Conservation (phyloP, 805 yeast species). For the Ogataea ramenticola region DNA sequence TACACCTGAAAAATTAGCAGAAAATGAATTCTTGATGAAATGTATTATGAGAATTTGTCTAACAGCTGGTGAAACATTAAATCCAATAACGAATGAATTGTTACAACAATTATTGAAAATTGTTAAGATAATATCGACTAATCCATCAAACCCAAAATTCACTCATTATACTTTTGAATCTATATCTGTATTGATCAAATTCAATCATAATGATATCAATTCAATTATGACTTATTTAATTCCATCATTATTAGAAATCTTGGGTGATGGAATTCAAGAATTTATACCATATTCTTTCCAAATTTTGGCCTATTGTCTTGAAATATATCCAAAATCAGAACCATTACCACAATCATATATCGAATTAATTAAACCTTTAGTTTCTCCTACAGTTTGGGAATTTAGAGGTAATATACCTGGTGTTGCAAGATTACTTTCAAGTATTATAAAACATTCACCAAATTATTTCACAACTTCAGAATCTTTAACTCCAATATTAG, state of each 20-base stretch:
- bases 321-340: constrained; percentile 39
- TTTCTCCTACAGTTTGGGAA: constrained; percentile 94
- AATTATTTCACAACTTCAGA: constrained; percentile 29
- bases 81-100: constrained; percentile 35
- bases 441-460: constrained; percentile 49
- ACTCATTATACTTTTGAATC: constrained; percentile 89
- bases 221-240: constrained; percentile 46
- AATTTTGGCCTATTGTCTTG: constrained; percentile 73
- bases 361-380: constrained; percentile 67
- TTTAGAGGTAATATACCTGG: constrained; percentile 91
- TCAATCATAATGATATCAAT: constrained; percentile 27
- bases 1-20: constrained; percentile 87
- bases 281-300: constrained; percentile 92
- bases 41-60: constrained; percentile 77
- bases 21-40: constrained; percentile 89
- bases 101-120: constrained; percentile 65
- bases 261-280: constrained; percentile 85
- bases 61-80: constrained; percentile 62
- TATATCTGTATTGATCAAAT: constrained; percentile 67
- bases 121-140: constrained; percentile 63
- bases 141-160: constrained; percentile 94
- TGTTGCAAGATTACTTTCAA: constrained; percentile 67
- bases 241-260: constrained; percentile 58
- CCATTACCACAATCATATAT: constrained; percentile 60
- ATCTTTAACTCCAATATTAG: constrained; percentile 70